Evolutionary conservation across 2,329 filamentous ascomycete species (phyloP).

Genomic region (Neoscytalidium dimidiatum): DNA sequence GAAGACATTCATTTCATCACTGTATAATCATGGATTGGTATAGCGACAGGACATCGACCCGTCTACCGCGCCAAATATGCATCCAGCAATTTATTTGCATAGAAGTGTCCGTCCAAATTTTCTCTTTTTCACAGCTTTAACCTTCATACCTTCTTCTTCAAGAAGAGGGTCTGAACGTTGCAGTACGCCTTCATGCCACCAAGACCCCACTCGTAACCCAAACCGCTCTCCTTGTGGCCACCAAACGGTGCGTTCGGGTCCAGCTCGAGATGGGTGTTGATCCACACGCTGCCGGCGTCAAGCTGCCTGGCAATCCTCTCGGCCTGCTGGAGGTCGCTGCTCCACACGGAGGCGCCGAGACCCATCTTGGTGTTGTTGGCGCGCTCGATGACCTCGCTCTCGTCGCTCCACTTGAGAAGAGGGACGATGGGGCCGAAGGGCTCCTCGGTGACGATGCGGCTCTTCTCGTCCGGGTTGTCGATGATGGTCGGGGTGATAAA

Average conservation of each 20-base stretch:
- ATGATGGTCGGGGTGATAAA: slow-evolving; percentile 63
- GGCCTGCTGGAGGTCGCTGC: slow-evolving; percentile 47
- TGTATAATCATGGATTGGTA: background rate
- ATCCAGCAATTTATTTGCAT: background rate
- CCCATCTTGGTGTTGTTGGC: slow-evolving; percentile 54
- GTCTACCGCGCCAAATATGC: background rate
- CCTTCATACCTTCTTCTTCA: slow-evolving; percentile 16
- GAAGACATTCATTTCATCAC: background rate
- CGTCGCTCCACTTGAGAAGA: slow-evolving; percentile 61
- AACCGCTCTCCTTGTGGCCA: slow-evolving; percentile 63
- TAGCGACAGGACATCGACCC: background rate
- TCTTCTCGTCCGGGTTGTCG: slow-evolving; percentile 57
- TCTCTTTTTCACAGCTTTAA: background rate
- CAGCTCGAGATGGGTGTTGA: slow-evolving; percentile 47
- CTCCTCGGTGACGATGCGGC: slow-evolving; percentile 59
- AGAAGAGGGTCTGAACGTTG: slow-evolving; percentile 37
- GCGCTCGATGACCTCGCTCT: slow-evolving; percentile 52
- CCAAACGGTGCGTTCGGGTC: slow-evolving; percentile 56
- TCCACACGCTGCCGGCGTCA: slow-evolving; percentile 54
- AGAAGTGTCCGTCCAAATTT: background rate
- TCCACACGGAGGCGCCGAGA: slow-evolving; percentile 58
- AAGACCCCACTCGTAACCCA: slow-evolving; percentile 62
- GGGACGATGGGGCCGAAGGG: slow-evolving; percentile 66
- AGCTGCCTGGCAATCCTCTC: slow-evolving; percentile 48
- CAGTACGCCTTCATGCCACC: slow-evolving; percentile 62